Evolutionary conservation across 805 yeast species (phyloP), one percentile per base, ranked within the genome.

Genomic region (Cyberlindnera xylosilytica): DNA sequence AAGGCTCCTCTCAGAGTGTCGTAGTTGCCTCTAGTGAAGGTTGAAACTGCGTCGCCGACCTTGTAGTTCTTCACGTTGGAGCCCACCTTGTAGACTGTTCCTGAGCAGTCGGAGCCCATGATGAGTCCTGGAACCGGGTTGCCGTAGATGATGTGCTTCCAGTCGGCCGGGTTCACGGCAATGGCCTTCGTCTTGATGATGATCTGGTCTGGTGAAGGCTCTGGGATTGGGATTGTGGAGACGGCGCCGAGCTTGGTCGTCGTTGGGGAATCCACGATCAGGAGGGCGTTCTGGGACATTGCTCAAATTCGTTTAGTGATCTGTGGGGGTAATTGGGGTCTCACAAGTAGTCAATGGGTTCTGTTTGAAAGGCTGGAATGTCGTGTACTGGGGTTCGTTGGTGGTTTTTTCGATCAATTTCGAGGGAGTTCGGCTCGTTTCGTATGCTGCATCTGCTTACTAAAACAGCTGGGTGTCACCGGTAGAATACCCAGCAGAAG

Each of bases 121-220:
- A 80, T 67, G 20, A 67, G 56, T 20, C 81, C 84, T 28, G 70
- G 60, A 1, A 50, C 60, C 16, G 78, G 76, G 42, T 63, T 50
- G 9, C 64, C 52, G 39, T 41, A 58, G 4, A 56, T 67, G 34
- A 72, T 57, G 52, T 81, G 85, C 53, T 81, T 81, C 82, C 83
- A 81, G 56, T 83, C 90, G 6, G 83, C 76, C 33, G 89, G 89
- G 54, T 83, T 83, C 31, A 72, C 69, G 1, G 83, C 87, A 39
- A 61, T 73, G 8, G 85, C 78, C 19, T 61, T 58, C 5, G 76
- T 68, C 56, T 76, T 72, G 41, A 83, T 60, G 13, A 81, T 60
- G 11, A 81, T 52, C 44, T 72, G 66, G 30, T 45, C 39, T 1
- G 37, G 42, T 1, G 35, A 17, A 9, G 50, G 48, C 22, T 46